Evolutionary conservation across 495 filamentous ascomycete species (phyloP).

Genomic region (Hyphodiscus hymeniophilus): DNA sequence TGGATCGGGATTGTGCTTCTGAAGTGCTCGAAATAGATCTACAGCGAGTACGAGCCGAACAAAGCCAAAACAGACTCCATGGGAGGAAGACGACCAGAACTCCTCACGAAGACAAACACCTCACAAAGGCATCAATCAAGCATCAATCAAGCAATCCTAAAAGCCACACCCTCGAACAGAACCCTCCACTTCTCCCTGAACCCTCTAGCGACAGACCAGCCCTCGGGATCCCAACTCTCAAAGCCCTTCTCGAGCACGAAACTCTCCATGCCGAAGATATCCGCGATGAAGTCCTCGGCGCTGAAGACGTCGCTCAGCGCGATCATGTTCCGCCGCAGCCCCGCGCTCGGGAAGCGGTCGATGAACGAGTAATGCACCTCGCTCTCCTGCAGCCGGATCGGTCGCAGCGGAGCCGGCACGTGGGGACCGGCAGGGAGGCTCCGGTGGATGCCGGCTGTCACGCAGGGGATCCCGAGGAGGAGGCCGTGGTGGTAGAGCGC

Average conservation of each 20-base stretch:
- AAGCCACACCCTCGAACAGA: no score
- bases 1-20: no score
- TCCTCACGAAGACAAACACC: no score
- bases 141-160: no score
- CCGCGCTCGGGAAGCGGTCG: conserved; percentile 1
- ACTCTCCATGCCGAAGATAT: conserved; percentile 1
- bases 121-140: no score
- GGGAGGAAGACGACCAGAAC: no score
- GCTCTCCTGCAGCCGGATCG: background rate
- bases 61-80: no score
- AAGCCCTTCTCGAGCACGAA: background rate
- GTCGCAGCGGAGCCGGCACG: background rate
- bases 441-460: background rate
- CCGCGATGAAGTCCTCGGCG: conserved; percentile 1
- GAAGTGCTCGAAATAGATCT: no score
- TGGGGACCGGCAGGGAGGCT: background rate
- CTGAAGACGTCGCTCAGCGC: background rate
- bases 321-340: conserved; percentile 5
- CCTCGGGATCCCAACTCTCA: conserved; percentile 1
- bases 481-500: conserved; percentile 5
- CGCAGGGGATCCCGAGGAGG: conserved; percentile 4
- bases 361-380: conserved; percentile 5
- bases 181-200: conserved; percentile 6
- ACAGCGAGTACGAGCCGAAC: no score
- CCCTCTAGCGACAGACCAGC: background rate